Conservation (phyloP, 768 basidiomycete genomes). For the Sporobolomyces roseus region DNA sequence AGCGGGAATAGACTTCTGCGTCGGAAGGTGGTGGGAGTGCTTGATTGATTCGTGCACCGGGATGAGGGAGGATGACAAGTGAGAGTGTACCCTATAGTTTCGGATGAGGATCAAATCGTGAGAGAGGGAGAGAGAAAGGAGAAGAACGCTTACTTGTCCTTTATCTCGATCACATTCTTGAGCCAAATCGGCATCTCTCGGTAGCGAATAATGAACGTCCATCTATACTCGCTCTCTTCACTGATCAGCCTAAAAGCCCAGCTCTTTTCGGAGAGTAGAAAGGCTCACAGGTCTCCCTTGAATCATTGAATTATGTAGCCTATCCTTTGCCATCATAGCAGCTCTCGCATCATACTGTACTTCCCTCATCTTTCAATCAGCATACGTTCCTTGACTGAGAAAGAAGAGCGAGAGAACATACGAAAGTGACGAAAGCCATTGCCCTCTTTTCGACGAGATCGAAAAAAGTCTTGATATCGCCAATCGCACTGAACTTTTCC, state of each 20-base stretch:
- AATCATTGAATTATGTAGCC: conserved; percentile 82
- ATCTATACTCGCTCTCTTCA: conserved; percentile 58
- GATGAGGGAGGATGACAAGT: conserved; percentile 57
- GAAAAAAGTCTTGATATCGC: conserved; percentile 95
- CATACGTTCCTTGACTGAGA: too few relatives aligned
- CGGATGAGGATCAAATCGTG: neutral
- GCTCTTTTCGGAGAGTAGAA: too few relatives aligned
- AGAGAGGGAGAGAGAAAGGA: neutral
- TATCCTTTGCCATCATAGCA: conserved; percentile 85
- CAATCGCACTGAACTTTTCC: conserved; percentile 81
- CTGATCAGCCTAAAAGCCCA: too few relatives aligned
- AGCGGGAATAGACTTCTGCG: conserved; percentile 75
- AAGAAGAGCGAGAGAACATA: conserved; percentile 54
- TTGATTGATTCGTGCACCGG: conserved; percentile 49
- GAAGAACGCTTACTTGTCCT: conserved; percentile 60
- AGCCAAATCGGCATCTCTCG: conserved; percentile 73
- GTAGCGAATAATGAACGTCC: conserved; percentile 96
- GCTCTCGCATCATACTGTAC: conserved; percentile 91
- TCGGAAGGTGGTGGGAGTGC: conserved; percentile 70
- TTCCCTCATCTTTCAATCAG: too few relatives aligned
- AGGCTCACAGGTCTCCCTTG: conserved; percentile 77
- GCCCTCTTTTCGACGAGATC: conserved; percentile 89
- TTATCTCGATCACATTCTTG: conserved; percentile 65
- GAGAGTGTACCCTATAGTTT: conserved; percentile 69
- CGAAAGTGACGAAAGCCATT: conserved; percentile 99